Base-by-base conservation (phyloP, 2,329 filamentous ascomycete genomes). In the Aureobasidium sp. region DNA sequence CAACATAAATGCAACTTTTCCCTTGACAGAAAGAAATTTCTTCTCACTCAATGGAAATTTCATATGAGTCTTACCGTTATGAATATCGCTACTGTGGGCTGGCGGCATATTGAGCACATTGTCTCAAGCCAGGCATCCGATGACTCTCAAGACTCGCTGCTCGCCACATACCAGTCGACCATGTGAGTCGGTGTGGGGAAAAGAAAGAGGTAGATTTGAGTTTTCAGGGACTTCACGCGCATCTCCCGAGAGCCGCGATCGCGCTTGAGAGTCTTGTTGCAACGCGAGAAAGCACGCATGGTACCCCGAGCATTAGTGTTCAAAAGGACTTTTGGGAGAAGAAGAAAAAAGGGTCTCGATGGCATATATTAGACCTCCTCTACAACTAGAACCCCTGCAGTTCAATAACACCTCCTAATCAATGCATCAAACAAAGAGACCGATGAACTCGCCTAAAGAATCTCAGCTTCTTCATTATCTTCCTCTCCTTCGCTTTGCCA, bases 401-500 rank as follows among this genome's bases (percentile, higher is more conserved):
- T n/a, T 29, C 15, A 11, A 48, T 12, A 48, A 17, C 45, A 48
- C 25, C 17, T 22, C 25, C 15, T 11, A 17, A 31, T 7, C 20
- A 27, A 5, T 37, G 14, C 9, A 15, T 25, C 11, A 14, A 6
- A 37, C 14, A 37, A 6, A 20, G 11, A 8, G 31, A 37, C n/a
- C n/a, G 17, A 41, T 2, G 6, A 17, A 27, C 14, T 25, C 9
- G 15, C 51, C 51, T 55, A 55, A 2, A 55, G 29, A 11, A 83
- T 64, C 66, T 85, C 83, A 0, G 82, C 84, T 59, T 85, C 84
- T 0, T 80, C 83, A 0, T 84, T 77, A 1, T 78, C 68, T 15
- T 68, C 64, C 53, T 71, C 76, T 17, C 66, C 67, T 65, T 86
- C 81, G 60, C 84, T 82, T 0, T 79, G 81, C 15, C 70, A 77